These are phyloP conservation scores for Kazachstania taianensis DNA, from an alignment of 805 yeast species.

Conservation along the genomic window DNA sequence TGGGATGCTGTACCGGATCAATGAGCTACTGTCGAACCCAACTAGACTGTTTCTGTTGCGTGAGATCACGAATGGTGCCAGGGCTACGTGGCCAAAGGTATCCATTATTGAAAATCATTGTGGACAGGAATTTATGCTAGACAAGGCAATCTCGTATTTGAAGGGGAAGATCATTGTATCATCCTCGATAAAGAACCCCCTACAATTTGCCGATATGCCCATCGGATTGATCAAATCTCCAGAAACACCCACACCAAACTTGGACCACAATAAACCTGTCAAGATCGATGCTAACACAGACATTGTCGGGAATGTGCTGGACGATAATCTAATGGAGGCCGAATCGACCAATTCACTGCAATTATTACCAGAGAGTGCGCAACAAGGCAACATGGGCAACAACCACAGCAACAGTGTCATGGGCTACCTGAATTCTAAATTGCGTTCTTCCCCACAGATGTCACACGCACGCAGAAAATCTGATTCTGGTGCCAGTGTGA, in stretches of 20 bases:
- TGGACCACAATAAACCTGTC: neutral
- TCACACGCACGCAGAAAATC: conserved; percentile 15
- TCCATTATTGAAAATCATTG: conserved; percentile 81
- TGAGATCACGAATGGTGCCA: conserved; percentile 62
- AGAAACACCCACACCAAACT: neutral
- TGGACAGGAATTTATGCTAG: conserved; percentile 79
- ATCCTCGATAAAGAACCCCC: conserved; percentile 20
- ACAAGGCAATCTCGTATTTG: conserved; percentile 56
- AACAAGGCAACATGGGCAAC: neutral
- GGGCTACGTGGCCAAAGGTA: conserved; percentile 87
- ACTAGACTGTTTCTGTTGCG: conserved; percentile 61
- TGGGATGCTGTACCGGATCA: conserved; percentile 39
- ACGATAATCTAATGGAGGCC: conserved; percentile 23
- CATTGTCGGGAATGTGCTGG: conserved; percentile 13
- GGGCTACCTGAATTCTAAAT: neutral
- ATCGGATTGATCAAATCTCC: conserved; percentile 16
- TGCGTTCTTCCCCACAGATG: neutral
- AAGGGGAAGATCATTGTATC: conserved; percentile 48
- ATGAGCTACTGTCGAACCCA: conserved; percentile 66
- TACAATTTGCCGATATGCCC: conserved; percentile 17
- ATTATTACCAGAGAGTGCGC: conserved; percentile 15
- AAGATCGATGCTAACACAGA: neutral
- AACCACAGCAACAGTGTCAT: neutral
- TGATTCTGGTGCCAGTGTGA: conserved; percentile 11
- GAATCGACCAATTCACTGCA: conserved; percentile 18